Conservation (phyloP, 108 stramenopile genomes). For the Cyclotella baltica region DNA sequence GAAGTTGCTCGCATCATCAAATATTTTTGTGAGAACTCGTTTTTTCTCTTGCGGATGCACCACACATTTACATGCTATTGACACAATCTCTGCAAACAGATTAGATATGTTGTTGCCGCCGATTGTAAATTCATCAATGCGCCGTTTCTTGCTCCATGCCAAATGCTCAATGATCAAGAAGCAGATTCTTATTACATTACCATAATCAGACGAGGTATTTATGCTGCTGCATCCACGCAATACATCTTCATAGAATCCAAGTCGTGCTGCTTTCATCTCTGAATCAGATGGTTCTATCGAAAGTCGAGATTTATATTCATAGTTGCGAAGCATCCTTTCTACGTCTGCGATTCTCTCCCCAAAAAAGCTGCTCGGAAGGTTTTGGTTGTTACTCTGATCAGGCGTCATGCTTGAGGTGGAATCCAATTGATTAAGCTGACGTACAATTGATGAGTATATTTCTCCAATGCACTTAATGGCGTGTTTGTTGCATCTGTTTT, state of each 20-base stretch:
- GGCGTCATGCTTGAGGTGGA: constrained; percentile 4
- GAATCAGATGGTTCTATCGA: background rate
- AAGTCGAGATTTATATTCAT: constrained; percentile 26
- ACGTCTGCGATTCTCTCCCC: constrained; percentile 33
- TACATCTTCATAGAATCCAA: constrained; percentile 33
- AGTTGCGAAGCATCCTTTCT: constrained; percentile 42
- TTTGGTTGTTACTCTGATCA: background rate
- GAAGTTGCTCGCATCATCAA: constrained; percentile 40
- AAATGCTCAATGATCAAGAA: constrained; percentile 46
- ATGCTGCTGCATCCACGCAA: constrained; percentile 45
- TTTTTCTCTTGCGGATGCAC: constrained; percentile 38
- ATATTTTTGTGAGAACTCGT: constrained; percentile 33
- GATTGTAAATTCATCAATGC: constrained; percentile 3
- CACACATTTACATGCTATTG: constrained; percentile 11
- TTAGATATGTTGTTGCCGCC: constrained; percentile 31
- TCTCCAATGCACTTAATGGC: constrained; percentile 30
- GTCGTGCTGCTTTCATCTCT: constrained; percentile 17
- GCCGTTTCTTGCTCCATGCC: constrained; percentile 21
- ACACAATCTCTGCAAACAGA: constrained; percentile 22
- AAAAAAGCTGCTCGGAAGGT: constrained; percentile 18
- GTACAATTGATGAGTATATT: constrained; percentile 22
- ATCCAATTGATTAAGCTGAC: constrained; percentile 42
- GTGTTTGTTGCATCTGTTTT: background rate
- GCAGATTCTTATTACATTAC: constrained; percentile 47
- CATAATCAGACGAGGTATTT: constrained; percentile 31